phyloP scores from a whole-genome alignment of 2,329 filamentous ascomycete genomes.

The Aspergillus caelatus region DNA sequence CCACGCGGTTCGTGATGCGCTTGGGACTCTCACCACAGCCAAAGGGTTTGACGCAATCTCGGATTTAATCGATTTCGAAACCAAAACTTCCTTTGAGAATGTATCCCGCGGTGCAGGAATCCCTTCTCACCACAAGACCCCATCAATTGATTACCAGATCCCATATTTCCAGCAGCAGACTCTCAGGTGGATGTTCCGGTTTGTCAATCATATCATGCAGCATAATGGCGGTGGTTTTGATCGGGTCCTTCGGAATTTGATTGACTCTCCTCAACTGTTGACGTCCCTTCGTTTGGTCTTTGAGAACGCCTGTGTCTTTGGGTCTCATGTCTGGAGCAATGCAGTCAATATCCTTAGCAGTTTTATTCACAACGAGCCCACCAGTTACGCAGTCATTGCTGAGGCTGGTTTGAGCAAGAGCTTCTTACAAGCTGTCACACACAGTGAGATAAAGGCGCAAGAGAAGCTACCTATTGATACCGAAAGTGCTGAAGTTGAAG shows the following conservation, averaged over 20 bases:
- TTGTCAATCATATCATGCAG: constrained; percentile 93
- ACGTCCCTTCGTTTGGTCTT: constrained; percentile 79
- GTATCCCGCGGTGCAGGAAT: constrained; percentile 74
- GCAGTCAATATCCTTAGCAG: constrained; percentile 88
- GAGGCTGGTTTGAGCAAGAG: constrained; percentile 89
- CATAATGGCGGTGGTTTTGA: constrained; percentile 83
- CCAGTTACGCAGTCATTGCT: constrained; percentile 92
- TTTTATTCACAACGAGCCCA: constrained; percentile 98
- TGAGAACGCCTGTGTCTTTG: constrained; percentile 76
- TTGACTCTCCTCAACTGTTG: constrained; percentile 86
- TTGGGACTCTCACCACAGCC: constrained; percentile 77
- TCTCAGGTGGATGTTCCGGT: constrained; percentile 91
- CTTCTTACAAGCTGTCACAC: constrained; percentile 78
- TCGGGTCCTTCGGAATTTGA: constrained; percentile 85
- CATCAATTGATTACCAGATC: constrained; percentile 88
- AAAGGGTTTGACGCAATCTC: constrained; percentile 88
- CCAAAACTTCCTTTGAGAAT: constrained; percentile 68
- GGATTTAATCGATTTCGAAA: constrained; percentile 80
- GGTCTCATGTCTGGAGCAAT: constrained; percentile 94
- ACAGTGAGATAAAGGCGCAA: constrained; percentile 39
- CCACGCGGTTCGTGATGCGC: constrained; percentile 80
- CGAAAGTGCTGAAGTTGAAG: constrained; percentile 37
- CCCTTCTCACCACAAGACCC: constrained; percentile 70
- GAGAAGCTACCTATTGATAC: constrained; percentile 35
- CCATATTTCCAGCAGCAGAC: constrained; percentile 93